phyloP scores from a whole-genome alignment of 2,329 filamentous ascomycete genomes.

The Lecanicillium sp. region DNA sequence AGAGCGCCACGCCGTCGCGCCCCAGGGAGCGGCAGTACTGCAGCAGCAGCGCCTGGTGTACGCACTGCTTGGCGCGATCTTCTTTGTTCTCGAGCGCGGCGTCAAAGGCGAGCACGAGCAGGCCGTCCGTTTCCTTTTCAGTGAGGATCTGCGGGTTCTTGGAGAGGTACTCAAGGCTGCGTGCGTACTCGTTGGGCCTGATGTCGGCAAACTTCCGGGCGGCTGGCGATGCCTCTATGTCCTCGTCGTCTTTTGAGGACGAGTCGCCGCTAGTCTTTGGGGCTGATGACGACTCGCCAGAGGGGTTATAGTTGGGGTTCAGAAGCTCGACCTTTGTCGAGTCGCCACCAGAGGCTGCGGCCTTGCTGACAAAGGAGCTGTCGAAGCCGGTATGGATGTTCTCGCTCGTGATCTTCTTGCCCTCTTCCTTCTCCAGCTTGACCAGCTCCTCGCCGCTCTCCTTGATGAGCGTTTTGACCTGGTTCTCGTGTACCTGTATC shows the following conservation, averaged over 20 bases:
- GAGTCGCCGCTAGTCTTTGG: constrained; percentile 16
- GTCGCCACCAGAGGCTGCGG: constrained; percentile 38
- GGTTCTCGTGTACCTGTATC: constrained; percentile 67
- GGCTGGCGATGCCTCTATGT: constrained; percentile 68
- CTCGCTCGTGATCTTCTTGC: constrained; percentile 90
- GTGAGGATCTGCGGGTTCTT: constrained; percentile 70
- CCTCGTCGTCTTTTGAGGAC: constrained; percentile 52
- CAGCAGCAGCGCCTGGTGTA: constrained; percentile 85
- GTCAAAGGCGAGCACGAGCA: constrained; percentile 89
- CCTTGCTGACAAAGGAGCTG: constrained; percentile 72
- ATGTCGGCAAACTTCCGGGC: constrained; percentile 81
- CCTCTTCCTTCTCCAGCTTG: constrained; percentile 78
- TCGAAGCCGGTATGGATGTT: constrained; percentile 84
- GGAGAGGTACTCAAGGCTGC: constrained; percentile 71
- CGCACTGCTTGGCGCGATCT: constrained; percentile 75
- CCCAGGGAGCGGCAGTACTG: constrained; percentile 93
- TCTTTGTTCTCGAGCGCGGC: constrained; percentile 70
- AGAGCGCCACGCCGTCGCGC: constrained; percentile 78
- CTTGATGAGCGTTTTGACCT: constrained; percentile 72
- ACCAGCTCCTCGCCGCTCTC: constrained; percentile 68
- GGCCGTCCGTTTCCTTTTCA: constrained; percentile 83
- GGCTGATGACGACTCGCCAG: constrained; percentile 8
- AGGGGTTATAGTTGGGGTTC: constrained; percentile 53
- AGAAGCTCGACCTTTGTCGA: constrained; percentile 62
- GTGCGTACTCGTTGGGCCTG: constrained; percentile 64